Evolutionary conservation across 1,139 yeast genomes (phyloP).

Genomic region (Pichia sp.): DNA sequence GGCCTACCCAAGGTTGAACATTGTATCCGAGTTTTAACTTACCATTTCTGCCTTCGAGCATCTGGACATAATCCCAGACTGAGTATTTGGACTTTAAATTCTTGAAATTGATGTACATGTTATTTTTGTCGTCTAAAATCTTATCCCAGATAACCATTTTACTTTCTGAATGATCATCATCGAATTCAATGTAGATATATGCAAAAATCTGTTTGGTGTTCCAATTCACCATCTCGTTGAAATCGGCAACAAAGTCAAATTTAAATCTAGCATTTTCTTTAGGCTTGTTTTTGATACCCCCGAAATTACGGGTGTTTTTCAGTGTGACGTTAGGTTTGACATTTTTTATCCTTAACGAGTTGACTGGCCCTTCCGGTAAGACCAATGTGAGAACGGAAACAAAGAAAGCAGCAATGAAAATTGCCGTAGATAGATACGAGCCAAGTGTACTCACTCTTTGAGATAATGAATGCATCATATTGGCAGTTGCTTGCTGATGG

Average conservation of each 20-base stretch:
- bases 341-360: constrained; percentile 3
- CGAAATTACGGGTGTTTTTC: constrained; percentile 65
- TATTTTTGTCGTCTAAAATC: constrained; percentile 51
- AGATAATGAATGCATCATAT: constrained; percentile 8
- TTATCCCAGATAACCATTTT: constrained; percentile 88
- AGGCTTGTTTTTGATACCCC: constrained; percentile 59
- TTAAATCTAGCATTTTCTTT: constrained; percentile 71
- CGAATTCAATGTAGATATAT: constrained; percentile 77
- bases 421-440: constrained; percentile 4
- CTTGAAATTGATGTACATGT: constrained; percentile 47
- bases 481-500: no score
- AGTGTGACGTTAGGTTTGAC: constrained; percentile 5
- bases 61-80: constrained; percentile 77
- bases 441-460: constrained; percentile 8
- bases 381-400: constrained; percentile 6
- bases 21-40: constrained; percentile 77
- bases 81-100: constrained; percentile 66
- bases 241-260: constrained; percentile 65
- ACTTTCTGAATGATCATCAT: constrained; percentile 14
- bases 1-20: constrained; percentile 86
- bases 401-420: constrained; percentile 3
- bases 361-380: not conserved
- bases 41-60: constrained; percentile 63
- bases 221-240: constrained; percentile 84
- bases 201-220: constrained; percentile 92